Base-by-base conservation (phyloP, 108 stramenopile genomes). In the Chaetoceros muelleri region DNA sequence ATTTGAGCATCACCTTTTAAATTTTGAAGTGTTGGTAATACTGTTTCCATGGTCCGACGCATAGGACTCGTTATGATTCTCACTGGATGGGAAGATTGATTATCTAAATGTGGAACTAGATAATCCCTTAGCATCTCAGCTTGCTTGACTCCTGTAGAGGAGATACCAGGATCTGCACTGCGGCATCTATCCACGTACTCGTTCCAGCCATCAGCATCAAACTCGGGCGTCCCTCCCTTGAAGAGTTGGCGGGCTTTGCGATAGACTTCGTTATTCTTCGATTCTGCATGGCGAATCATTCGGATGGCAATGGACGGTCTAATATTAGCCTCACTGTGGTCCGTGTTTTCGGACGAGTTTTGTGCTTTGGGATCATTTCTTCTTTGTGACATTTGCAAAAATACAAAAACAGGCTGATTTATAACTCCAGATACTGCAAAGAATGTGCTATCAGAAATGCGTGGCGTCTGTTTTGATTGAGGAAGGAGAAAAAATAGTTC, bases 11-110 rank as follows among this genome's bases (percentile, higher is more conserved):
- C 29, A 10, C 40, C 2, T 28, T 72, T 60, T 53, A 84, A 49
- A 46, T 56, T 53, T 45, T 65, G 55, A 29, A 85, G 44, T 1
- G 80, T 74, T 3, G 85, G 85, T 45, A 70, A 46, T 30, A 87
- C 79, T 0, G 85, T 87, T 44, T 70, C 69, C 40, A 87, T 50
- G 16, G 85, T 87, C 28, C 85, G 73, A 23, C 64, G 53, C 85
- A 87, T 87, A 30, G 85, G 85, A 69, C 77, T 79, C 1, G 65
- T 58, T n/a, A 87, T 60, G 31, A 87, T 66, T 10, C 72, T 55
- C 1, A 83, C 72, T 16, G 84, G 84, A 19, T 52, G 64, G 21
- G 76, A 72, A 16, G 84, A 78, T 60, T 81, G 79, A 34, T 76
- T 74, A 1, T 47, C 45, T 8, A 82, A 57, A 62, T 81, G 72